phyloP scores from a whole-genome alignment of 2,329 filamentous ascomycete species.

The Alternaria infectoria region DNA sequence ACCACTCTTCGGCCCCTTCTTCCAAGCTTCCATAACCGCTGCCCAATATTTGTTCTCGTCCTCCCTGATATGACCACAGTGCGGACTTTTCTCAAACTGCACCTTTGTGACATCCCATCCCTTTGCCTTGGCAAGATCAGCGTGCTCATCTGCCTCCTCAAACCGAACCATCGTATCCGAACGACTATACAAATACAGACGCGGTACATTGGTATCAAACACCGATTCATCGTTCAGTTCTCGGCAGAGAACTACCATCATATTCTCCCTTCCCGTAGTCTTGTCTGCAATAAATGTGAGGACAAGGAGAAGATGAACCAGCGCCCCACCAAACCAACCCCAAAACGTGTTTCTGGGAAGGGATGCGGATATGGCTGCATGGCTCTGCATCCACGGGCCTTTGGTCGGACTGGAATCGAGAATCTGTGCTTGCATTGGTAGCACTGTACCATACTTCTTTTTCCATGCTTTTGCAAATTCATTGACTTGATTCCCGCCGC shows the following conservation, averaged over 20 bases:
- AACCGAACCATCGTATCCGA: conserved; percentile 63
- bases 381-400: conserved; percentile 38
- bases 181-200: conserved; percentile 66
- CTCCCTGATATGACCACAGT: conserved; percentile 67
- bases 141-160: conserved; percentile 63
- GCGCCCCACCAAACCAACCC: conserved; percentile 31
- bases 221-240: conserved; percentile 37
- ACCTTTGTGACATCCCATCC: conserved; percentile 60
- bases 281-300: conserved; percentile 24
- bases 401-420: conserved; percentile 45
- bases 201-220: conserved; percentile 47
- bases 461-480: conserved; percentile 44
- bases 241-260: conserved; percentile 36
- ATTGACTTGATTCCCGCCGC: conserved; percentile 43
- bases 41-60: conserved; percentile 66
- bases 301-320: conserved; percentile 38
- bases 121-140: conserved; percentile 53
- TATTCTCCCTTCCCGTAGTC: conserved; percentile 27
- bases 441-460: conserved; percentile 13
- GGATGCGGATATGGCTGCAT: conserved; percentile 37
- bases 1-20: conserved; percentile 18
- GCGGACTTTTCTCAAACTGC: conserved; percentile 63
- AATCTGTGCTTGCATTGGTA: conserved; percentile 41
- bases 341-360: conserved; percentile 35
- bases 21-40: conserved; percentile 43